Base-by-base conservation (phyloP, 257 asterid species). In the Vinca minor region DNA sequence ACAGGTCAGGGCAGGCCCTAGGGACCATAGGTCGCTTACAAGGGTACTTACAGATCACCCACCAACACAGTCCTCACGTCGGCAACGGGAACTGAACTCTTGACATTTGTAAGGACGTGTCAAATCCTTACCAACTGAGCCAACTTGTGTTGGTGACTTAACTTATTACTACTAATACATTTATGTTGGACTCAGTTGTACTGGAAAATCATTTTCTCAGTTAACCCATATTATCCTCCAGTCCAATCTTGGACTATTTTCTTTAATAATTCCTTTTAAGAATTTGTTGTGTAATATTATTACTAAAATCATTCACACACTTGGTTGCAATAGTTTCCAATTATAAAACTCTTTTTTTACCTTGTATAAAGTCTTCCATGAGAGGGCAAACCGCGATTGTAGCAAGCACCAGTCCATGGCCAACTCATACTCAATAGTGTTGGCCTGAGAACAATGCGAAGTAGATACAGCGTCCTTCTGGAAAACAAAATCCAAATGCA, bases 401-500 rank as follows among this genome's bases (percentile, higher is more conserved):
- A 83, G 73, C 59, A 82, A 74, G 76, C 85, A 73, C 98, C 98
- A 92, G 0, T 79, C 79, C 82, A 84, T 62, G 58, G 91, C 96
- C 90, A 92, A 81, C 70, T 89, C 96, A 70, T 72, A 79, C 71
- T 85, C 98, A 35, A 92, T 67, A 9, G 96, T 86, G 84, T 92
- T 92, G 44, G 80, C 74, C 75, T 92, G 96, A 74, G 98, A 81
- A 78, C 76, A 85, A 71, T 92, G 96, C 59, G 94, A 84, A 59
- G 96, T 87, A n/a, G 96, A 82, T 29, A 82, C 82, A 0, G 91
- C 95, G 18, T 82, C 93, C 77, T 69, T 84, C 96, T 92, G 84
- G 68, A 62, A 29, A 76, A 60, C 4, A 32, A 52, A 39, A 45
- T 20, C 12, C 55, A 65, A 44, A 17, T 26, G 38, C 25, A 59